Evolutionary conservation across 306 rosid species (phyloP), one percentile per base, ranked within the genome.

Genomic region (Prunus mume): DNA sequence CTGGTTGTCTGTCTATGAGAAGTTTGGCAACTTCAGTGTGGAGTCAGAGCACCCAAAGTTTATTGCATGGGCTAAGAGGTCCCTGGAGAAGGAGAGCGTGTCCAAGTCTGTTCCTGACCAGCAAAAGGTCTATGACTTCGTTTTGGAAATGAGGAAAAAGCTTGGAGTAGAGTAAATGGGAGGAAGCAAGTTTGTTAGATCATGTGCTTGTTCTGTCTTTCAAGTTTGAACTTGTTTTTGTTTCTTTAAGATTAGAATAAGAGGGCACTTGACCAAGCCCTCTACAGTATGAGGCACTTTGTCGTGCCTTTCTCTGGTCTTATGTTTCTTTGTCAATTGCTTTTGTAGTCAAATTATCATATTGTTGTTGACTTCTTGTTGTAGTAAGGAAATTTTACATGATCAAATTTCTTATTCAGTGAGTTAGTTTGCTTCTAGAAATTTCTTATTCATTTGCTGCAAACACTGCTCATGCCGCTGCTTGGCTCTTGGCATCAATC

Each of bases 81-180:
- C 72, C 55, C 2, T 27, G 63, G 55, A 46, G 10, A 80, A 71
- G 49, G 66, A 49, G 32, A 74, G 79, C n/a, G 79, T 74, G 19
- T 68, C 83, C 57, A 74, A 74, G 71, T 67, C 62, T 64, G 81
- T 86, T 55, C 89, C 86, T 34, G 77, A 70, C 32, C 83, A 66
- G 55, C 2, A 51, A 9, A 74, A 65, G 56, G 74, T 83, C 30
- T 77, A 57, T 51, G 69, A 74, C 20, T 51, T 46, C 22, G 83
- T 50, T 18, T 34, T 57, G 57, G 50, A 69, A 50, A 0, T 28
- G 2, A 86, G 65, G 80, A 66, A n/a, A 20, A 74, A 15, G 51
- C 47, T 73, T 52, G 79, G 77, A 41, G 13, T 69, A 8, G 82
- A 77, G 43, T 77, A 28, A 47, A 72, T 51, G 46, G 20, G 47